Base-by-base conservation (phyloP, 352 stramenopile species). In the Albugo candida region DNA sequence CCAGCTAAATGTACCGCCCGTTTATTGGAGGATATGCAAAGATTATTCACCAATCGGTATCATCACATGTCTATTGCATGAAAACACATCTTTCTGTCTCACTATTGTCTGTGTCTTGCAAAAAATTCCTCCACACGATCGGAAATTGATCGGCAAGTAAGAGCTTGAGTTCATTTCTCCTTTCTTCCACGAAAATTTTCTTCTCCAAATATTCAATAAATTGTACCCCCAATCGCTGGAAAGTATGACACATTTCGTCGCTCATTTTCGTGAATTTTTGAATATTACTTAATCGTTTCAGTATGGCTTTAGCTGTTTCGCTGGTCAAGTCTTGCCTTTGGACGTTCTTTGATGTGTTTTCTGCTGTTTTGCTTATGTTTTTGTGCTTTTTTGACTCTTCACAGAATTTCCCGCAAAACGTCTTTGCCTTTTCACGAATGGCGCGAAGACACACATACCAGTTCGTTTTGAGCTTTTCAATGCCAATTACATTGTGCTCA, bases 361-460 rank as follows among this genome's bases (percentile, higher is more conserved):
- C 11, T 37, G 38, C 35, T 24, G 19, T 54, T 63, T 38, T 36
- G 24, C 35, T 44, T 51, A 38, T 13, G 64, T 62, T 8, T 47
- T 41, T 20, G 1, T 37, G 20, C 4, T 13, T 21, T 36, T 21
- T 20, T 13, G 8, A 1, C 40, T n/a, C 11, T 24, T 47, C 11
- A 69, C 24, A 31, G 24, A 47, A 31, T 43, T 58, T 38, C 50
- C 58, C 52, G 56, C 80, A 40, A 70, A 83, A 40, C 54, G 48
- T 53, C 61, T 88, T 88, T 43, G 70, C 70, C 41, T 84, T 83
- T 51, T 88, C 75, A 13, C 75, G 75, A 53, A 88, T 88, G n/a
- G 75, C 75, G n/a, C 75, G 75, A 43, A 88, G 59, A 58, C 70
- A 81, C 13, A 88, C 75, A 49, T 85, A 88, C 76, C 76, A 88